A percentile compares a stretch with the other conserved stretches of the same genome.
phyloP scores from a whole-genome alignment of 768 basidiomycete genomes.

The Trametes villosa region DNA sequence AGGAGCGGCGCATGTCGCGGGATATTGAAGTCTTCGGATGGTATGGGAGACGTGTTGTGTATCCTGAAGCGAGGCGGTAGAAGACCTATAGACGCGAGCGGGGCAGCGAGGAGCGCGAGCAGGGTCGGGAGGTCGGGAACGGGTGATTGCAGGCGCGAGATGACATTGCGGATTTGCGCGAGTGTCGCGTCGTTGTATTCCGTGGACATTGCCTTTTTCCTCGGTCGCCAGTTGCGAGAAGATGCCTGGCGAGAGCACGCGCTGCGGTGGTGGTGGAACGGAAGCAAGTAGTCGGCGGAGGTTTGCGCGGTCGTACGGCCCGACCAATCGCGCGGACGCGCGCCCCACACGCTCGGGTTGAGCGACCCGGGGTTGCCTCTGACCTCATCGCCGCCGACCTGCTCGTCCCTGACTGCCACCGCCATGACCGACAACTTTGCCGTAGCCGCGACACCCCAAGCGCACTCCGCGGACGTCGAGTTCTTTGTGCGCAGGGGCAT shows the following conservation, averaged over 20 bases:
- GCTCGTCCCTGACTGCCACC: neutral
- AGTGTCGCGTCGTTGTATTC: conserved; percentile 26
- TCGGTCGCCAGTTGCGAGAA: neutral
- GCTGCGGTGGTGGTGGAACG: neutral
- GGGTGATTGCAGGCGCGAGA: conserved; percentile 34
- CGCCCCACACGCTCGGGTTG: neutral
- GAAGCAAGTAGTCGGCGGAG: neutral
- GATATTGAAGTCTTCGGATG: conserved; percentile 37
- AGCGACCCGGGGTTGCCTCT: conserved; percentile 7
- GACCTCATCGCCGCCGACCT: conserved; percentile 15
- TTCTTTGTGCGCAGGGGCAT: conserved; percentile 68
- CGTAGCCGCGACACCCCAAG: conserved; percentile 28
- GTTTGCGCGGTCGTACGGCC: neutral
- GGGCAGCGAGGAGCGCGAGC: conserved; percentile 57
- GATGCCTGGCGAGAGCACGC: no score
- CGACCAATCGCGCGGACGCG: neutral
- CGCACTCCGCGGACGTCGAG: conserved; percentile 60
- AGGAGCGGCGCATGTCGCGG: conserved; percentile 51
- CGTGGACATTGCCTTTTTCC: conserved; percentile 21
- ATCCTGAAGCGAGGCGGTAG: conserved; percentile 60
- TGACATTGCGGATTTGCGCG: conserved; percentile 33
- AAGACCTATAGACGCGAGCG: conserved; percentile 59
- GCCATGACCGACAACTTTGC: conserved; percentile 31
- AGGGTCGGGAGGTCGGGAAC: conserved; percentile 55
- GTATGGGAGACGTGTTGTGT: conserved; percentile 47